Base-by-base conservation (phyloP, 805 yeast genomes). In the Dipodascopsis tothii region DNA sequence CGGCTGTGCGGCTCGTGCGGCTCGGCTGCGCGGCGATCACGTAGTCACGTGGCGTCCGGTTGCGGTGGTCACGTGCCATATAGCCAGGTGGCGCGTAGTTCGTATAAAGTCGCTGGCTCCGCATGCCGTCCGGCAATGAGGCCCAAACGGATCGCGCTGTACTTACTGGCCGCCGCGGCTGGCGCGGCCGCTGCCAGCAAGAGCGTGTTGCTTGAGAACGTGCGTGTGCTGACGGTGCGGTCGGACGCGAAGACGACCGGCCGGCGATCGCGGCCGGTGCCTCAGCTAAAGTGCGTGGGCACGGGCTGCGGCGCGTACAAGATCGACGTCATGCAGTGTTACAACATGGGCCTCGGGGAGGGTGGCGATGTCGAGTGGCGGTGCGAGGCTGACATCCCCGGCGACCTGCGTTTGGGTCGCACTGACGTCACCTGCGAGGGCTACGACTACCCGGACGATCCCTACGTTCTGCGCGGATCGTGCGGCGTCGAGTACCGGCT, bases 341-440 rank as follows among this genome's bases (percentile, higher is more conserved):
- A 30, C 21, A 50, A 50, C 28, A 48, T 47, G 52, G 52, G 52
- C 5, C 14, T 45, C 6, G 52, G 49, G 5, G 42, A 35, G 16
- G 52, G 54, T 9, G 52, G 43, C 27, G 54, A 50, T 27, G 41
- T 50, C 22, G 49, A 48, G 39, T 50, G 54, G 54, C 38, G 32
- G n/a, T 49, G 53, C 25, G 21, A 32, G 9, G 53, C 53, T 16
- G 51, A 49, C 36, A 6, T 49, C 16, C 53, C 53, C 11, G 51
- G 48, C 19, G 39, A 43, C 19, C 43, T 19, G 22, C 43, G 51
- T 21, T 42, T 49, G 2, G 53, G 53, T 2, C 41, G 20, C 14
- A 49, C 53, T 4, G 53, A 49, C 9, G 53, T 49, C 5, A 22
- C 35, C 5, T 49, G 53, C 23, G 53, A 49, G 25, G 53, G 53